phyloP scores from a whole-genome alignment of 2,329 filamentous ascomycete species.

The Apiospora hydei region DNA sequence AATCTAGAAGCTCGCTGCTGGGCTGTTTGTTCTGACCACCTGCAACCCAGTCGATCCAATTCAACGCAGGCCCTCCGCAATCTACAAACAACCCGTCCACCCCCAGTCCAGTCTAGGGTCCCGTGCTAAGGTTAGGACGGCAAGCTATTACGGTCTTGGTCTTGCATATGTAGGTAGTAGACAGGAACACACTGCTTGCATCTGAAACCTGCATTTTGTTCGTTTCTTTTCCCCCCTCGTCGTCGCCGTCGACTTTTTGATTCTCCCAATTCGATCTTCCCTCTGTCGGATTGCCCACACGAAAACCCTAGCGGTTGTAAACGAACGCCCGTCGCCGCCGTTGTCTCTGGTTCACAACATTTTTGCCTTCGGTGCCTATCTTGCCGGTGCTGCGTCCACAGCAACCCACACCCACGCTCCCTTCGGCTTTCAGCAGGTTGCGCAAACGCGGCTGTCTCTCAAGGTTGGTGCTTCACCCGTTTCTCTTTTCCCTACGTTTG shows the following conservation, averaged over 20 bases:
- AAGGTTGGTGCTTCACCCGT: constrained; percentile 13
- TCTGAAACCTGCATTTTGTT: constrained; percentile 17
- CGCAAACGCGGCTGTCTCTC: constrained; percentile 13
- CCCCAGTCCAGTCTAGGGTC: constrained; percentile 15
- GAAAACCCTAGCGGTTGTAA: constrained; percentile 12
- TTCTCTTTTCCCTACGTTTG: constrained; percentile 8
- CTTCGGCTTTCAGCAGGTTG: constrained; percentile 13
- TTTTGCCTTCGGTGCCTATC: neutral
- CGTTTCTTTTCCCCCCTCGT: constrained; percentile 10
- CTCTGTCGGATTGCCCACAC: constrained; percentile 7
- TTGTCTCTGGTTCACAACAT: neutral
- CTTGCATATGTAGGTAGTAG: neutral
- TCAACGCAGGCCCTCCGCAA: constrained; percentile 13
- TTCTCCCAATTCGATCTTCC: neutral
- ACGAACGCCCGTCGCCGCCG: neutral
- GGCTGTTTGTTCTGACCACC: neutral
- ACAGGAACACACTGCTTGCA: constrained; percentile 15
- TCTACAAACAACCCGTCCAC: constrained; percentile 17
- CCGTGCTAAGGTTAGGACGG: constrained; percentile 14
- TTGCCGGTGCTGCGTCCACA: neutral
- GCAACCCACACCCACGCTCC: neutral
- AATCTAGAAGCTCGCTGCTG: neutral
- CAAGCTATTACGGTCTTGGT: neutral
- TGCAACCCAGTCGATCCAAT: neutral
- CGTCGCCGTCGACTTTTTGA: constrained; percentile 15